A percentile compares a stretch with the other conserved stretches of the same genome.
Conservation (phyloP, 1,139 yeast species). For the Saccharomycopsis hybrid region DNA sequence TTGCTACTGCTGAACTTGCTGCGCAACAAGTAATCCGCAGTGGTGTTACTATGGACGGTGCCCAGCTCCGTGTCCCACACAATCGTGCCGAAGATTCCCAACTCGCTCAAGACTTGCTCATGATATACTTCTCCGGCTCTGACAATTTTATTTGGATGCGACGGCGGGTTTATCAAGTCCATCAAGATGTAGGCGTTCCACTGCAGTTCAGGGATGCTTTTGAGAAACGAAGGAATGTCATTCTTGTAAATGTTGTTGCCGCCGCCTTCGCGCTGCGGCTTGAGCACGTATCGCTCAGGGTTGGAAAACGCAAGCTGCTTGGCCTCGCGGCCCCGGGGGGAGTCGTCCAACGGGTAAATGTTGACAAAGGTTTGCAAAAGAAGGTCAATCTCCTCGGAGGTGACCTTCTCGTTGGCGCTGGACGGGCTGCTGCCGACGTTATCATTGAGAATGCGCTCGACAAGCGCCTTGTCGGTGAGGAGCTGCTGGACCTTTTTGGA, state of each 20-base stretch:
- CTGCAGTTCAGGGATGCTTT: conserved; percentile 50
- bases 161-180: conserved; percentile 84
- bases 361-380: conserved; percentile 68
- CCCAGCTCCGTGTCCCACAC: conserved; percentile 63
- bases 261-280: conserved; percentile 79
- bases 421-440: too few relatives aligned
- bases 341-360: conserved; percentile 77
- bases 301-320: conserved; percentile 57
- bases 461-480: conserved; percentile 48
- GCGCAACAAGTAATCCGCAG: conserved; percentile 80
- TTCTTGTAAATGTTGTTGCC: conserved; percentile 88
- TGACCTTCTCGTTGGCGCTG: too few relatives aligned
- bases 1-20: conserved; percentile 81
- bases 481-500: conserved; percentile 90
- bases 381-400: conserved; percentile 26
- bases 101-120: conserved; percentile 77
- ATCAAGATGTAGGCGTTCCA: conserved; percentile 92
- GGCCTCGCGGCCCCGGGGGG: conserved; percentile 59
- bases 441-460: conserved; percentile 40
- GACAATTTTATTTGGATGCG: conserved; percentile 58
- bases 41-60: conserved; percentile 52
- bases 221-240: conserved; percentile 71
- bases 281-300: conserved; percentile 73
- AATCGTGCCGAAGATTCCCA: conserved; percentile 84
- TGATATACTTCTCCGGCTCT: conserved; percentile 54